These are phyloP conservation scores for Zygosaccharomyces siamensis DNA, from an alignment of 805 yeast genomes.

Conservation along the genomic window DNA sequence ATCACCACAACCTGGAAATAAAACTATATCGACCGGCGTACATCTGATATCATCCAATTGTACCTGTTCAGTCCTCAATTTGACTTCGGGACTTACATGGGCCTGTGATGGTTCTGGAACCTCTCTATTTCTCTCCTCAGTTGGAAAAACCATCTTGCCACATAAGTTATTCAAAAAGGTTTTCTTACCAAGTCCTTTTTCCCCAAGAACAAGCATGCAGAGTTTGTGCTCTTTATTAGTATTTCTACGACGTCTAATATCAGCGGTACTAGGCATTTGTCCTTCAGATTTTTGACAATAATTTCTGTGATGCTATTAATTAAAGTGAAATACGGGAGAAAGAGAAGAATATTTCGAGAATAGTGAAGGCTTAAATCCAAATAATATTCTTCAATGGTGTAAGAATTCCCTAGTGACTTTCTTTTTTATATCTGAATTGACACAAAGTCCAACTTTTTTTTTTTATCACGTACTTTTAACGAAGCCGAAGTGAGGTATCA, in stretches of 20 bases:
- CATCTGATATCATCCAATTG: slow-evolving; percentile 56
- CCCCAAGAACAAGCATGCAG: slow-evolving; percentile 66
- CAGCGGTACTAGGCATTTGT: slow-evolving; percentile 27
- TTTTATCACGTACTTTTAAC: background rate
- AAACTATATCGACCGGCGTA: slow-evolving; percentile 52
- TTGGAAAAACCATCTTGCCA: slow-evolving; percentile 42
- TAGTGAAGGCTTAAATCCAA: background rate
- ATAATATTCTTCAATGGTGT: background rate
- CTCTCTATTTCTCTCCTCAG: slow-evolving; percentile 8
- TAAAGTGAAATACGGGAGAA: background rate
- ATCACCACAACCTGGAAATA: slow-evolving; percentile 74
- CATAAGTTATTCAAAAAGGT: slow-evolving; percentile 69
- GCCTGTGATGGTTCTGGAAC: slow-evolving; percentile 33
- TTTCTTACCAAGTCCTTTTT: slow-evolving; percentile 68
- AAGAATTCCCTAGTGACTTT: background rate
- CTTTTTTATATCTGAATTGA: background rate
- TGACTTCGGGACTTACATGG: slow-evolving; percentile 35
- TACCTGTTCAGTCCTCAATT: slow-evolving; percentile 47
- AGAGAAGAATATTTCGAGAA: background rate
- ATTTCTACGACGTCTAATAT: slow-evolving; percentile 53
- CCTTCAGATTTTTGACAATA: background rate
- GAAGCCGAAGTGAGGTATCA: background rate
- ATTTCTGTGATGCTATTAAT: background rate
- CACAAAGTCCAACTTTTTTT: background rate
- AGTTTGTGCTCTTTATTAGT: slow-evolving; percentile 59